Evolutionary conservation across 2,329 filamentous ascomycete genomes (phyloP).

Genomic region (Diaporthe capsici): DNA sequence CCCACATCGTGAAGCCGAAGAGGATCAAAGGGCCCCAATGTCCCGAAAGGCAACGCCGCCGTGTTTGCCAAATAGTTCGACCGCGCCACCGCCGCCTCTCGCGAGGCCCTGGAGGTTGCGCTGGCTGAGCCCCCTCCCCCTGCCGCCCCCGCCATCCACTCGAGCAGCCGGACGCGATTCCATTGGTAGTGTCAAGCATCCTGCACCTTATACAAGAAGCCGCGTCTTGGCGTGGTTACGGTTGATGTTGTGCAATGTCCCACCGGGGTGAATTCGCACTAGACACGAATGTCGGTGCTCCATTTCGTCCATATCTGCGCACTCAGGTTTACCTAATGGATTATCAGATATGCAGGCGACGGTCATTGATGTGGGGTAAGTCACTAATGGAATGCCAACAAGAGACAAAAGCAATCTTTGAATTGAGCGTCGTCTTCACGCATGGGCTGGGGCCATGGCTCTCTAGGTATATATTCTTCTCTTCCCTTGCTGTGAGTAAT

Average conservation of each 20-base stretch:
- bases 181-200: neutral
- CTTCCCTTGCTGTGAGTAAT: neutral
- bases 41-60: too few relatives aligned
- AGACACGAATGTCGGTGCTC: neutral
- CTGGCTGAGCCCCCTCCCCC: too few relatives aligned
- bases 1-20: too few relatives aligned
- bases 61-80: too few relatives aligned
- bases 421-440: neutral
- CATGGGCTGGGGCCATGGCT: neutral
- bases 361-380: neutral
- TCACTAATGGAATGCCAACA: neutral
- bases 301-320: neutral
- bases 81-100: too few relatives aligned
- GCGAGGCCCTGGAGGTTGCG: too few relatives aligned
- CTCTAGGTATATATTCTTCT: neutral
- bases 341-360: neutral
- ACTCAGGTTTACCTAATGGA: neutral
- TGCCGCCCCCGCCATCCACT: too few relatives aligned
- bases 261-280: neutral
- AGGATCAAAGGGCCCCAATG: too few relatives aligned
- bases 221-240: neutral
- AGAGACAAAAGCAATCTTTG: neutral
- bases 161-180: neutral
- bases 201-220: neutral
- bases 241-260: neutral